Evolutionary conservation across 768 basidiomycete species (phyloP).

Genomic region (Termitomyces sp.): DNA sequence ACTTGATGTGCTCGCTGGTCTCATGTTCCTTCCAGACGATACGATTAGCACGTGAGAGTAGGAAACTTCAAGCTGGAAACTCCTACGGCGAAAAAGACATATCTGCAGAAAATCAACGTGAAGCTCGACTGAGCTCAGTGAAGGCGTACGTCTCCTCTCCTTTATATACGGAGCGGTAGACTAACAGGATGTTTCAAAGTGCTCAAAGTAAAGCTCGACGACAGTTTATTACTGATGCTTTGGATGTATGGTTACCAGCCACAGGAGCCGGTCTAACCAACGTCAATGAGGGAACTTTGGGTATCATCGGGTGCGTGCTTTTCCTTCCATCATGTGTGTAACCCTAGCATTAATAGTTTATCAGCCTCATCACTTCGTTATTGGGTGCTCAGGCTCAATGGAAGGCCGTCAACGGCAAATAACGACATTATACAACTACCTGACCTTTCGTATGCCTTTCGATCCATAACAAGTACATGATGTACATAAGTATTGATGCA

Average conservation of each 20-base stretch:
- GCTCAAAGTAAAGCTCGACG: conserved; percentile 60
- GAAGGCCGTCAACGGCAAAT: conserved; percentile 42
- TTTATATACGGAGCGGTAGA: too few species aligned
- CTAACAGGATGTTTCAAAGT: conserved; percentile 25
- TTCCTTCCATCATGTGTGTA: background rate
- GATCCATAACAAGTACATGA: background rate
- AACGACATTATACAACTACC: conserved; percentile 6
- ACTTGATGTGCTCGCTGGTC: background rate
- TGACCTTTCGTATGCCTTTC: background rate
- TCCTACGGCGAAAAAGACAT: conserved; percentile 63
- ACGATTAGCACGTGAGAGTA: conserved; percentile 56
- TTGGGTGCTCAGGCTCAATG: conserved; percentile 68
- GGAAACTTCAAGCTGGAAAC: conserved; percentile 38
- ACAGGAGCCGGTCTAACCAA: conserved; percentile 69
- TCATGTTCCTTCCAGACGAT: conserved; percentile 34
- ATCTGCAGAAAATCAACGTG: conserved; percentile 57
- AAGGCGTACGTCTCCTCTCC: conserved; percentile 36
- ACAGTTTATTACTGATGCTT: conserved; percentile 79
- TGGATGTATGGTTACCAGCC: conserved; percentile 90
- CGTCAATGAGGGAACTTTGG: conserved; percentile 81
- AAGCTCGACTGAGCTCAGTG: conserved; percentile 54
- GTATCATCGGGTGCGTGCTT: conserved; percentile 68
- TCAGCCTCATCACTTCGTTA: conserved; percentile 63
- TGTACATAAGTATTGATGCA: background rate
- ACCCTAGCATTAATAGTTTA: background rate